These are phyloP conservation scores for Digitaria exilis DNA, from an alignment of 202 grass and related monocot species.

Conservation along the genomic window DNA sequence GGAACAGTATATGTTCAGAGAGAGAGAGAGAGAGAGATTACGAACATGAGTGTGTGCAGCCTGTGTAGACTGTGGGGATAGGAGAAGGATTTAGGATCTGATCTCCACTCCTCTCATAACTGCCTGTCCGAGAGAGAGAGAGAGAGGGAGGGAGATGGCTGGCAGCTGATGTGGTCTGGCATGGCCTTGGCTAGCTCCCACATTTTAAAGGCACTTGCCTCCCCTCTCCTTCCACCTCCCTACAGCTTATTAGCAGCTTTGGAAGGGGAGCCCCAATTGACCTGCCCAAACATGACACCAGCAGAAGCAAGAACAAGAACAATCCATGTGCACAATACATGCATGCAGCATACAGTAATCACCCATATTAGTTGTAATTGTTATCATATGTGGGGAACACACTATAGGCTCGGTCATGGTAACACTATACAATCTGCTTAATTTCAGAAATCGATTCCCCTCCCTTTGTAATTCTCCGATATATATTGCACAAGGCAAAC, in stretches of 20 bases:
- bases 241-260: constrained; percentile 46
- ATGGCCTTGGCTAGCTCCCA: neutral
- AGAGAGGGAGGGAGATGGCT: neutral
- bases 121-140: constrained; percentile 39
- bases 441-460: neutral
- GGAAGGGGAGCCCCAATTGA: constrained; percentile 61
- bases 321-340: constrained; percentile 51
- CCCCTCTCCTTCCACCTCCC: neutral
- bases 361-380: constrained; percentile 37
- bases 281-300: constrained; percentile 39
- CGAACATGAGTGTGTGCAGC: constrained; percentile 17
- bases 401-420: neutral
- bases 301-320: constrained; percentile 49
- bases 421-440: neutral
- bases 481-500: neutral
- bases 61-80: constrained; percentile 29
- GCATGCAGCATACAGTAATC: constrained; percentile 19
- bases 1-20: constrained; percentile 1
- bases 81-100: constrained; percentile 68
- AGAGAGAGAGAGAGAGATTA: constrained; percentile 5
- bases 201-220: constrained; percentile 27
- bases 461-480: neutral
- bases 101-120: constrained; percentile 48
- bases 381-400: constrained; percentile 63
- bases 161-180: neutral